phyloP scores from a whole-genome alignment of 208 protist genomes.

The Crithidia bombi region DNA sequence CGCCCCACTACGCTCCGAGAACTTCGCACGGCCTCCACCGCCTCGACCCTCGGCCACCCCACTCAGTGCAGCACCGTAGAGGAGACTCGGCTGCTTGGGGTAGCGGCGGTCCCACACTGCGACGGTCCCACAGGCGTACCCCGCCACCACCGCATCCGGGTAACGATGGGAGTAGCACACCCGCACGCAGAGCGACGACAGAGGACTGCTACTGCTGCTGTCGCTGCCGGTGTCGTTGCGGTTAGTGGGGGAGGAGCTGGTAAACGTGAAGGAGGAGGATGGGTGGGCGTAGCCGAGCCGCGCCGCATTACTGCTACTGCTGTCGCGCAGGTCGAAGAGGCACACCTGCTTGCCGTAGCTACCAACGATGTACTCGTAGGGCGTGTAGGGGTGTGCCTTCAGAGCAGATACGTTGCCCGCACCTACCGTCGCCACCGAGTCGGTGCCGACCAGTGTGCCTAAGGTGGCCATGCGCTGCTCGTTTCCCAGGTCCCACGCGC shows the following conservation, averaged over 20 bases:
- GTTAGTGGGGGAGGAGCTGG: not conserved
- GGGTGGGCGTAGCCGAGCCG: slow-evolving; percentile 42
- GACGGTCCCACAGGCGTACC: slow-evolving; percentile 57
- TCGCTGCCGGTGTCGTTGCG: not conserved
- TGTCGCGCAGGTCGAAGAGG: slow-evolving; percentile 41
- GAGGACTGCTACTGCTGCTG: not conserved
- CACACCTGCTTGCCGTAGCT: slow-evolving; percentile 40
- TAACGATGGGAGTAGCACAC: slow-evolving; percentile 71
- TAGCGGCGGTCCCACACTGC: slow-evolving; percentile 49
- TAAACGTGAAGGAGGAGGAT: slow-evolving; percentile 9
- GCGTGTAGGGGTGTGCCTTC: slow-evolving; percentile 42
- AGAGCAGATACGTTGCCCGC: slow-evolving; percentile 18
- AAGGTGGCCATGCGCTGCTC: slow-evolving; percentile 36
- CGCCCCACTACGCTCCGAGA: not conserved
- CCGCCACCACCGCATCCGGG: slow-evolving; percentile 58
- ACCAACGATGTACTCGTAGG: slow-evolving; percentile 36
- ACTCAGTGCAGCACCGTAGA: slow-evolving; percentile 22
- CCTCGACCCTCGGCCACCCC: not conserved
- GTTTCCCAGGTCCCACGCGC: slow-evolving; percentile 57
- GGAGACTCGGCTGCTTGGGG: slow-evolving; percentile 22
- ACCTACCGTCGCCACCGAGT: not conserved
- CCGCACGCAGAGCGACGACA: slow-evolving; percentile 34
- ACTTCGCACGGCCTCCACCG: not conserved
- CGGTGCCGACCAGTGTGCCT: slow-evolving; percentile 31
- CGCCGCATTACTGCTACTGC: slow-evolving; percentile 31